These are phyloP conservation scores for Beauveria pseudobassiana DNA, from an alignment of 2,329 filamentous ascomycete species.

Conservation along the genomic window DNA sequence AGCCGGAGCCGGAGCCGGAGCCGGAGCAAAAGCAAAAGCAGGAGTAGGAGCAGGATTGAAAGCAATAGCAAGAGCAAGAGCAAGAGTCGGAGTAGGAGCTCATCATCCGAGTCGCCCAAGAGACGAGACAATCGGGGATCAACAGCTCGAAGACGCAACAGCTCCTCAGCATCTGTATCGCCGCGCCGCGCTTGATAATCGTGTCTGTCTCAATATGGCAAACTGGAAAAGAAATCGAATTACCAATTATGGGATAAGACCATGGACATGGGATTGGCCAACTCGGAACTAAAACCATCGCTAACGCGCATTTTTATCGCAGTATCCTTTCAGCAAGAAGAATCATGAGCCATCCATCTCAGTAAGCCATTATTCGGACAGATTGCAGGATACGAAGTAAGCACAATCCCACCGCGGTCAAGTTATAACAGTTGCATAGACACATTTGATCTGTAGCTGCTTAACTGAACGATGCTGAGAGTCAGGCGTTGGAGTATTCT, in stretches of 20 bases:
- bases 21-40: slow-evolving; percentile 22
- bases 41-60: slow-evolving; percentile 18
- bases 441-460: not conserved
- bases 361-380: not conserved
- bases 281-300: not conserved
- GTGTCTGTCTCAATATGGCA: not conserved
- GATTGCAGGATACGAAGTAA: slow-evolving; percentile 6
- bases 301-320: slow-evolving; percentile 3
- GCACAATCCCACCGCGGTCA: not conserved
- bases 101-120: not conserved
- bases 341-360: not conserved
- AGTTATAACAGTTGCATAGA: not conserved
- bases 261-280: not conserved
- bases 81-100: slow-evolving; percentile 10
- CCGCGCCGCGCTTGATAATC: slow-evolving; percentile 18
- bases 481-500: not conserved
- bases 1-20: slow-evolving; percentile 25
- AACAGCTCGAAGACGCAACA: slow-evolving; percentile 36
- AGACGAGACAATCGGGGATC: slow-evolving; percentile 20
- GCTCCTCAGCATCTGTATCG: slow-evolving; percentile 42
- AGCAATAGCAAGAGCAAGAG: slow-evolving; percentile 6
- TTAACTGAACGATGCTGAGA: not conserved
- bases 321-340: slow-evolving; percentile 1
- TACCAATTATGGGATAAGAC: not conserved
- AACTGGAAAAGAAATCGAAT: not conserved